Evolutionary conservation across 768 basidiomycete species (phyloP).

Genomic region (Agrocybe pediades): DNA sequence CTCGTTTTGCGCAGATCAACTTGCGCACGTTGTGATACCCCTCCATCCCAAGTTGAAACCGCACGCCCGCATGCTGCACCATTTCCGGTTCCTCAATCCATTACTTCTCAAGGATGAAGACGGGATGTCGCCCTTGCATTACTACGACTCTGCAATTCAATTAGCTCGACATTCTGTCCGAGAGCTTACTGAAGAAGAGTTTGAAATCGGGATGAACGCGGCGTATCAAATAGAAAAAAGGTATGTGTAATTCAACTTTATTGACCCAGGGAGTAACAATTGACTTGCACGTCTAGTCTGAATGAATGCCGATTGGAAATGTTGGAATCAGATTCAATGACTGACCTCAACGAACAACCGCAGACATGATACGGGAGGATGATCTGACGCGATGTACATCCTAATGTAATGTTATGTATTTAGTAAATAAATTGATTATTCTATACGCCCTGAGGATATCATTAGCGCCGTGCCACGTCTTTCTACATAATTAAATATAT

Average conservation of each 20-base stretch:
- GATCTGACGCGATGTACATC: neutral
- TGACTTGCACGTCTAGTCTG: constrained; percentile 39
- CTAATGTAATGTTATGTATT: neutral
- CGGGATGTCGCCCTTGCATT: constrained; percentile 69
- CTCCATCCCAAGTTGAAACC: constrained; percentile 70
- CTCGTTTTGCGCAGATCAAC: constrained; percentile 46
- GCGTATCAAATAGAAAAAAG: constrained; percentile 61
- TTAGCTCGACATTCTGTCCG: constrained; percentile 60
- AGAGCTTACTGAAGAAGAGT: constrained; percentile 71
- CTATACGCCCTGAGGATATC: neutral
- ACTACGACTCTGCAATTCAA: constrained; percentile 78
- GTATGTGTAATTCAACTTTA: constrained; percentile 37
- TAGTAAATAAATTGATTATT: neutral
- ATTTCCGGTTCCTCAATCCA: constrained; percentile 76
- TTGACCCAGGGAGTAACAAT: neutral
- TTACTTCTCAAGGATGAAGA: constrained; percentile 60
- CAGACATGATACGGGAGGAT: neutral
- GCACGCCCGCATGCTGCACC: constrained; percentile 75
- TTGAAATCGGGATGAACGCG: constrained; percentile 60
- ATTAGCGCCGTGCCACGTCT: neutral
- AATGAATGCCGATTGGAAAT: constrained; percentile 68
- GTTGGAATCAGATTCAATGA: constrained; percentile 52
- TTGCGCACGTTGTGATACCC: constrained; percentile 75
- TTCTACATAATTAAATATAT: neutral
- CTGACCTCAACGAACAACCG: constrained; percentile 18